Percentiles rank a stretch among this genome's conserved stretches.
Evolutionary conservation across 768 basidiomycete genomes (phyloP).

Genomic region (Psilocybe sp.): DNA sequence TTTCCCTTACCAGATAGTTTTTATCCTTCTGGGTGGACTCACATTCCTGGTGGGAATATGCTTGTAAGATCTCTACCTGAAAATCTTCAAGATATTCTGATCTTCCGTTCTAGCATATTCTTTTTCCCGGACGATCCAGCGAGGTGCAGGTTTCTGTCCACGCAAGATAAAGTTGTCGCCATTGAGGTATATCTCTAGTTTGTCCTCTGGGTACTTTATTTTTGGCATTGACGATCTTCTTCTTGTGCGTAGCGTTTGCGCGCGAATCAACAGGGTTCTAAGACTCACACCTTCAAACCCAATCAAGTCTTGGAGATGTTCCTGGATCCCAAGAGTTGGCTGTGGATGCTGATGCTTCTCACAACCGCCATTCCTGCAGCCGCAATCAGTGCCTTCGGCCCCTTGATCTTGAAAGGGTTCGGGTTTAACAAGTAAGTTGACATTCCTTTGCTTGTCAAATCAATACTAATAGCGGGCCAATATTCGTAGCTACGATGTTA

Average conservation of each 20-base stretch:
- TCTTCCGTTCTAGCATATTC: slow-evolving; percentile 20
- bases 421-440: slow-evolving; percentile 26
- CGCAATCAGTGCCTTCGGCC: slow-evolving; percentile 26
- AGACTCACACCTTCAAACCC: slow-evolving; percentile 29
- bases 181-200: slow-evolving; percentile 20
- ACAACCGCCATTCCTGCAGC: slow-evolving; percentile 20
- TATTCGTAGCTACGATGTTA: slow-evolving; percentile 23
- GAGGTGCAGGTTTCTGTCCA: slow-evolving; percentile 25
- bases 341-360: slow-evolving; percentile 26
- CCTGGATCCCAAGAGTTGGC: slow-evolving; percentile 32
- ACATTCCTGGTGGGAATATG: slow-evolving; percentile 24
- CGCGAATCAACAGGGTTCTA: slow-evolving; percentile 33
- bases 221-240: not conserved
- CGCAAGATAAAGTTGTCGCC: slow-evolving; percentile 28
- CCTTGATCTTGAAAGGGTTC: slow-evolving; percentile 28
- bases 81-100: not conserved
- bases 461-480: not conserved
- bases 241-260: slow-evolving; percentile 21
- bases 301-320: slow-evolving; percentile 29
- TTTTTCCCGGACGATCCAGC: slow-evolving; percentile 32
- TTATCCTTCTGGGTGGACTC: slow-evolving; percentile 24
- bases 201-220: not conserved
- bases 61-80: slow-evolving; percentile 14
- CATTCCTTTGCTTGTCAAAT: not conserved
- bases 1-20: slow-evolving; percentile 28